Percentiles rank a stretch among this genome's conserved stretches.
These are phyloP conservation scores for Cyclostephanos tholiformis DNA, from an alignment of 108 stramenopile genomes.

Conservation along the genomic window DNA sequence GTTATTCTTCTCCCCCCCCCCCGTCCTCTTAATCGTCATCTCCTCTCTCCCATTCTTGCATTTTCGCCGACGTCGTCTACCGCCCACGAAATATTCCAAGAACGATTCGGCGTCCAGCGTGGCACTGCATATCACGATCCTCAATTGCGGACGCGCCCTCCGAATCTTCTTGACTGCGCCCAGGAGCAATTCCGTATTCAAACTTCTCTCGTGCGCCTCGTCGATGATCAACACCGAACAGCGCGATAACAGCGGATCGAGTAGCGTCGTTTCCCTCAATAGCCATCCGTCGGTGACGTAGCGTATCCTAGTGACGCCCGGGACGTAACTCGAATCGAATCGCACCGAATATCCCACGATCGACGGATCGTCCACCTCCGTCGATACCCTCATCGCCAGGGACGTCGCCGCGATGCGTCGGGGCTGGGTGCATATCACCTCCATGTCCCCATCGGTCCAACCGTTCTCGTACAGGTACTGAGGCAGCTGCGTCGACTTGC, in stretches of 20 bases:
- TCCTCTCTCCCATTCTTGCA: constrained; percentile 15
- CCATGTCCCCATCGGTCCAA: constrained; percentile 69
- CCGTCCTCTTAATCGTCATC: constrained; percentile 1
- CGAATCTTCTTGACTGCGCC: constrained; percentile 90
- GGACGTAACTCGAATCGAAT: constrained; percentile 69
- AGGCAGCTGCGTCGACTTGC: constrained; percentile 96
- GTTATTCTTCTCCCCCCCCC: constrained; percentile 45
- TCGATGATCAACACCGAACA: constrained; percentile 96
- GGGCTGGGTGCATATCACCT: constrained; percentile 92
- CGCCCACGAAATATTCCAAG: constrained; percentile 83
- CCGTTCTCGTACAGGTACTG: constrained; percentile 91
- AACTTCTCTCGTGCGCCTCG: constrained; percentile 94
- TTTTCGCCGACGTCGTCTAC: neutral
- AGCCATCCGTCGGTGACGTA: constrained; percentile 94
- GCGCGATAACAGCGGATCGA: constrained; percentile 88
- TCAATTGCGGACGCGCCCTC: constrained; percentile 69
- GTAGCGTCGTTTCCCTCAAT: constrained; percentile 82
- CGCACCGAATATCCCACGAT: constrained; percentile 83
- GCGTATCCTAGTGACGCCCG: constrained; percentile 63
- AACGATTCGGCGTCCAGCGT: constrained; percentile 95
- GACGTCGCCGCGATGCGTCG: constrained; percentile 89
- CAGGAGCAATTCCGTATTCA: constrained; percentile 90
- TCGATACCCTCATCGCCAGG: constrained; percentile 79
- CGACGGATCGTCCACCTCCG: constrained; percentile 55
- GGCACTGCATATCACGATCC: constrained; percentile 96